phyloP scores from a whole-genome alignment of 1,139 yeast genomes.

The Petasospora fabianii region DNA sequence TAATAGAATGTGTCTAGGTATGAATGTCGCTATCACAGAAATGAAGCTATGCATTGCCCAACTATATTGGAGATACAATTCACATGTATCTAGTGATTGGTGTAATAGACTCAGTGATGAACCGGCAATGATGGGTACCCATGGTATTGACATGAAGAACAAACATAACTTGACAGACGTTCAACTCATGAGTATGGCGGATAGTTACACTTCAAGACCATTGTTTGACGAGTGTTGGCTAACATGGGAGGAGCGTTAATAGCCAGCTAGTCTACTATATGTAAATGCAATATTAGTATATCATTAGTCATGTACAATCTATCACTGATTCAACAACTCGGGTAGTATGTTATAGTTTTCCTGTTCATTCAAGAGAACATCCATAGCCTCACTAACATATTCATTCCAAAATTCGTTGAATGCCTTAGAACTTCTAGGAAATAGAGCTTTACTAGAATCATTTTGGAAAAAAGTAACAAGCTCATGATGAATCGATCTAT shows the following conservation, averaged over 20 bases:
- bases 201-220: conserved; percentile 50
- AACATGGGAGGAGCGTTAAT: conserved; percentile 33
- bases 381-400: conserved; percentile 21
- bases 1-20: conserved; percentile 71
- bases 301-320: neutral
- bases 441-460: conserved; percentile 4
- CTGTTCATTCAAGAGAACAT: conserved; percentile 6
- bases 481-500: conserved; percentile 12
- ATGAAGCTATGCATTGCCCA: conserved; percentile 57
- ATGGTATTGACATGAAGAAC: conserved; percentile 20
- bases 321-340: conserved; percentile 1
- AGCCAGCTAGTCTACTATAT: too few species aligned
- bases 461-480: conserved; percentile 14
- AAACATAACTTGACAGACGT: conserved; percentile 33
- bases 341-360: neutral
- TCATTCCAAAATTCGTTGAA: conserved; percentile 18
- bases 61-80: conserved; percentile 47
- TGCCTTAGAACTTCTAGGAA: conserved; percentile 13
- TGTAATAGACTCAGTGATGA: conserved; percentile 29
- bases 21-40: conserved; percentile 64
- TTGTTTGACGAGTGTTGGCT: conserved; percentile 50
- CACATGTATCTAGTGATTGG: conserved; percentile 42
- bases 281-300: neutral
- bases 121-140: conserved; percentile 31
- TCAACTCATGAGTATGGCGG: conserved; percentile 49